phyloP scores from a whole-genome alignment of 176 grass and related monocot species.

The Cenchrus fungigraminus region DNA sequence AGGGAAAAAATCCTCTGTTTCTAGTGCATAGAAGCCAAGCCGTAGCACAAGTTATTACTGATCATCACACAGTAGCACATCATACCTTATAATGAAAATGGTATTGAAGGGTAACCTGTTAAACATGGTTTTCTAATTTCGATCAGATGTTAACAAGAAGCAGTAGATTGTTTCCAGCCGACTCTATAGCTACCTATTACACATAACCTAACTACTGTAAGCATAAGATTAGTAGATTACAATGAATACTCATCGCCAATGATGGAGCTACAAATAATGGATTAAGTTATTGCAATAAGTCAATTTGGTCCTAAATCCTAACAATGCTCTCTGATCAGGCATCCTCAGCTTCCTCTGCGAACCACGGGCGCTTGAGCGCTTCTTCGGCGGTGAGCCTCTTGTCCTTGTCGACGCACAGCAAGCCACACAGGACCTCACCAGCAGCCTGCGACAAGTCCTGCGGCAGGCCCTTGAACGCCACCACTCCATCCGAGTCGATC shows the following conservation, averaged over 20 bases:
- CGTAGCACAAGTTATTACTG: background rate
- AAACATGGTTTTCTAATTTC: background rate
- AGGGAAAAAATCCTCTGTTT: no score
- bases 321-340: background rate
- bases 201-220: background rate
- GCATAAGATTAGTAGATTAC: background rate
- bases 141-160: background rate
- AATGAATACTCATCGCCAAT: background rate
- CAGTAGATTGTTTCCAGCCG: background rate
- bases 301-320: background rate
- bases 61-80: background rate
- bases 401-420: constrained; percentile 33
- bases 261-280: constrained; percentile 2
- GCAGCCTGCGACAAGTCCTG: constrained; percentile 1
- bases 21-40: no score
- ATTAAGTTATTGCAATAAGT: background rate
- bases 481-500: background rate
- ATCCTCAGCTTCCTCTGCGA: background rate
- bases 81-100: background rate
- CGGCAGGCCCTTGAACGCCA: constrained; percentile 20
- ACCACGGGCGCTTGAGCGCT: background rate
- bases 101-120: background rate
- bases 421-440: constrained; percentile 43
- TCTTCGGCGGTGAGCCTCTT: background rate
- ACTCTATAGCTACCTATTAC: background rate